A percentile compares a stretch with the other conserved stretches of the same genome.
These are phyloP conservation scores for Alternaria sp. DNA, from an alignment of 2,329 filamentous ascomycete genomes.

Conservation along the genomic window DNA sequence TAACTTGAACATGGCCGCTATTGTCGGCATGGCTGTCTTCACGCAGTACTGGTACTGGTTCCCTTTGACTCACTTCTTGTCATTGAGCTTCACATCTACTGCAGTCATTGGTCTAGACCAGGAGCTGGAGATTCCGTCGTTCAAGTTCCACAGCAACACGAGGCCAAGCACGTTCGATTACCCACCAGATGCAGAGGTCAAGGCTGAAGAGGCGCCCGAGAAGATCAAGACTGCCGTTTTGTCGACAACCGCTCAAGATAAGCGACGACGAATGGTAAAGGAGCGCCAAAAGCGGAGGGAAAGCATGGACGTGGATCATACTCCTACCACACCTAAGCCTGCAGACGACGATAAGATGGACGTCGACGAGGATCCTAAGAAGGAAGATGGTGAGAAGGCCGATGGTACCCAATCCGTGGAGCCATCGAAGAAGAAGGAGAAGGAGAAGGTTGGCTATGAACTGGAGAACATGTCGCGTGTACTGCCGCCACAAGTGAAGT, in stretches of 20 bases:
- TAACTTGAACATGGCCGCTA: slow-evolving; percentile 97
- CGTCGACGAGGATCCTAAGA: slow-evolving; percentile 59
- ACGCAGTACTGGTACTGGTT: slow-evolving; percentile 99
- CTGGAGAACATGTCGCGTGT: slow-evolving; percentile 97
- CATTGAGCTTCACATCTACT: slow-evolving; percentile 94
- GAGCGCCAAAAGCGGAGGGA: slow-evolving; percentile 88
- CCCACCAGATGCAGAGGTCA: slow-evolving; percentile 94
- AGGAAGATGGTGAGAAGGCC: slow-evolving; percentile 58
- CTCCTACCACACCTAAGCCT: slow-evolving; percentile 76
- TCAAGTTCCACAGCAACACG: slow-evolving; percentile 96
- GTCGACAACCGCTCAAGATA: slow-evolving; percentile 96
- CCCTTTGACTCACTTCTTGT: slow-evolving; percentile 96
- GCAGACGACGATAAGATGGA: slow-evolving; percentile 87
- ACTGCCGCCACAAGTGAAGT: slow-evolving; percentile 91
- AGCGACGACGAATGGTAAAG: slow-evolving; percentile 92
- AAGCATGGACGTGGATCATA: slow-evolving; percentile 93
- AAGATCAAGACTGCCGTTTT: slow-evolving; percentile 95
- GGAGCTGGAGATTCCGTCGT: slow-evolving; percentile 89
- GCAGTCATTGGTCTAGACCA: slow-evolving; percentile 94
- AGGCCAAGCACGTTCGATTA: slow-evolving; percentile 97
- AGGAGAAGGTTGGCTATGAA: slow-evolving; percentile 96
- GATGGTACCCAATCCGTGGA: slow-evolving; percentile 61
- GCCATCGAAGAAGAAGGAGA: slow-evolving; percentile 89
- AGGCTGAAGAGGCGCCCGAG: slow-evolving; percentile 90
- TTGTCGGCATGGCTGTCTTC: slow-evolving; percentile 97